Conservation (phyloP, 768 basidiomycete genomes). For the Podaxis sp. region DNA sequence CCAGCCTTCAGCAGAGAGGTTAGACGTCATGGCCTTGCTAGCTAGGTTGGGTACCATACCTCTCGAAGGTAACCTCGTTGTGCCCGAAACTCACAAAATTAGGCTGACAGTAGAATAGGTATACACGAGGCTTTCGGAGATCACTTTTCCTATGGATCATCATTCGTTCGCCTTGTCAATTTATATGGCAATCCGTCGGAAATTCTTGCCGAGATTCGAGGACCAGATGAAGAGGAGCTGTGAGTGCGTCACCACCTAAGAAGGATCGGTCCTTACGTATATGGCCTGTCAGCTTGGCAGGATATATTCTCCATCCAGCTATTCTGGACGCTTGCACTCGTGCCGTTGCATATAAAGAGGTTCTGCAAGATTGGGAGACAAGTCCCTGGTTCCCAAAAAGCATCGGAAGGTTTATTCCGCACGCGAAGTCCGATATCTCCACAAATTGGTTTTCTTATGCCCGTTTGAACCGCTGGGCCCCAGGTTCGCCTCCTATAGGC, state of each 20-base stretch:
- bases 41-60: neutral
- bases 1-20: neutral
- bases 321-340: constrained; percentile 38
- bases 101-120: neutral
- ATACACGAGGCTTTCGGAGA: neutral
- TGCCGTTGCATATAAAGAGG: constrained; percentile 27
- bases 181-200: constrained; percentile 3
- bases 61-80: neutral
- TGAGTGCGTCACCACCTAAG: neutral
- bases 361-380: constrained; percentile 29
- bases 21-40: neutral
- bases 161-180: neutral
- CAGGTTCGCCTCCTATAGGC: neutral
- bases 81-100: neutral
- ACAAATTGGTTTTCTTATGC: neutral
- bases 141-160: neutral
- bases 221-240: neutral
- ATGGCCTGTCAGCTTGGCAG: constrained; percentile 22
- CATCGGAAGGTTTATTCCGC: neutral
- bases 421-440: neutral
- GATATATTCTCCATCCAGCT: constrained; percentile 35
- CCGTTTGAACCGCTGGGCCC: neutral
- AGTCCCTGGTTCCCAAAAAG: constrained; percentile 26
- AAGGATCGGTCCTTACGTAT: neutral
- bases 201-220: neutral